A percentile compares a stretch with the other conserved stretches of the same genome.
These are phyloP conservation scores for Cudoniella acicularis DNA, from an alignment of 495 filamentous ascomycete genomes.

Conservation along the genomic window DNA sequence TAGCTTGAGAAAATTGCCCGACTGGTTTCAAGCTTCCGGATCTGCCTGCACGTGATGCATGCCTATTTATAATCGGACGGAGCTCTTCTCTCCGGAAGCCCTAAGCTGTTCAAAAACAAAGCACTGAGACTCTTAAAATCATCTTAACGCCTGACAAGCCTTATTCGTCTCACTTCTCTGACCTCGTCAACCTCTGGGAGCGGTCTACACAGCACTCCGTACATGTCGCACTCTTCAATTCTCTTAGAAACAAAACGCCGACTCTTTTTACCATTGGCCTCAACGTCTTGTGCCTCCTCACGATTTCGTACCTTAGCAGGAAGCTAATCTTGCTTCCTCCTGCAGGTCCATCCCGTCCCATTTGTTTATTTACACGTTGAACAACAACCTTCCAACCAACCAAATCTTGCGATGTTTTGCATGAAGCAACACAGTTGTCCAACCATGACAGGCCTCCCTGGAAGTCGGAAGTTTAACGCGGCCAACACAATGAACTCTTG, in stretches of 20 bases:
- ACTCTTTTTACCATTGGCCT: too few species aligned
- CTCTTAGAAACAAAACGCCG: too few species aligned
- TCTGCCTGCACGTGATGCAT: not conserved
- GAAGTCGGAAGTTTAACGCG: not conserved
- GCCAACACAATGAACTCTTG: not conserved
- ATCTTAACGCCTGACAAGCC: too few species aligned
- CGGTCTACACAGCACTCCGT: too few species aligned
- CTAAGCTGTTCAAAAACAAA: too few species aligned
- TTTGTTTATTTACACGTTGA: not conserved
- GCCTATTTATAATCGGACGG: conserved; percentile 17
- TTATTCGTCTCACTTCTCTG: too few species aligned
- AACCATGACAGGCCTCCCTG: not conserved
- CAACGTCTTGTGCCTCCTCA: not conserved
- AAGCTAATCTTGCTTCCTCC: not conserved
- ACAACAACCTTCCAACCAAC: not conserved
- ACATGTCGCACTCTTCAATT: too few species aligned
- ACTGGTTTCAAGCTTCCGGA: not conserved
- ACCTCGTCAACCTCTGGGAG: too few species aligned
- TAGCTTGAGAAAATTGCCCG: not conserved
- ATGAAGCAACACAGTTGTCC: not conserved
- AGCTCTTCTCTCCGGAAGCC: too few species aligned
- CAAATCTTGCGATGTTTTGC: not conserved
- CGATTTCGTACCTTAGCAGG: not conserved
- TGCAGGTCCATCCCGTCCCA: not conserved
- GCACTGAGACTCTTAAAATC: too few species aligned